These are phyloP conservation scores for Albizia julibrissin DNA, from an alignment of 306 rosid species.

Conservation along the genomic window DNA sequence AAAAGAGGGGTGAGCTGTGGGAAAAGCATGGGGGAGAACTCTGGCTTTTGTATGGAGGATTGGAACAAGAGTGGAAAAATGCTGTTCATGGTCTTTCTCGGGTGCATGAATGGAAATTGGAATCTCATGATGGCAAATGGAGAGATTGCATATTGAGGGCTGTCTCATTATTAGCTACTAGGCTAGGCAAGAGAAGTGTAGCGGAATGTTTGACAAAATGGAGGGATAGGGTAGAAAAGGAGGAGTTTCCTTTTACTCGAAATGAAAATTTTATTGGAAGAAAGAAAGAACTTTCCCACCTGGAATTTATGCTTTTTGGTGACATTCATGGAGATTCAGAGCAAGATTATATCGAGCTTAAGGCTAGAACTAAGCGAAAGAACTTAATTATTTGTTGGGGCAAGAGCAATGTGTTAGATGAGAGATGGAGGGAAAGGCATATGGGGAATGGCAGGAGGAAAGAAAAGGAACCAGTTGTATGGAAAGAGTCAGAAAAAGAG, in stretches of 20 bases:
- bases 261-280: conserved; percentile 80
- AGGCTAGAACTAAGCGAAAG: conserved; percentile 71
- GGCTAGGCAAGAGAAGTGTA: conserved; percentile 85
- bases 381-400: conserved; percentile 64
- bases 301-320: conserved; percentile 86
- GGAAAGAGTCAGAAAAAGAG: conserved; percentile 95
- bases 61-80: conserved; percentile 89
- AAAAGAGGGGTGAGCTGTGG: conserved; percentile 93
- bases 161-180: conserved; percentile 64
- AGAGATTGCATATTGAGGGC: conserved; percentile 82
- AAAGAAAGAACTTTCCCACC: conserved; percentile 79
- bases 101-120: conserved; percentile 84
- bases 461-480: conserved; percentile 78
- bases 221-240: conserved; percentile 77
- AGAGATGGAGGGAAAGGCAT: conserved; percentile 52
- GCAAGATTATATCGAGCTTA: conserved; percentile 79
- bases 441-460: conserved; percentile 51
- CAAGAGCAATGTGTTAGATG: conserved; percentile 60
- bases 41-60: conserved; percentile 85
- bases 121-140: conserved; percentile 89
- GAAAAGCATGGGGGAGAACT: conserved; percentile 84
- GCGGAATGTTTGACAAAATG: conserved; percentile 76
- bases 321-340: conserved; percentile 71
- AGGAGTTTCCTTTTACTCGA: conserved; percentile 77
- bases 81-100: conserved; percentile 78